Evolutionary conservation across 2,329 filamentous ascomycete species (phyloP).

Genomic region (Xylariaceae sp.): DNA sequence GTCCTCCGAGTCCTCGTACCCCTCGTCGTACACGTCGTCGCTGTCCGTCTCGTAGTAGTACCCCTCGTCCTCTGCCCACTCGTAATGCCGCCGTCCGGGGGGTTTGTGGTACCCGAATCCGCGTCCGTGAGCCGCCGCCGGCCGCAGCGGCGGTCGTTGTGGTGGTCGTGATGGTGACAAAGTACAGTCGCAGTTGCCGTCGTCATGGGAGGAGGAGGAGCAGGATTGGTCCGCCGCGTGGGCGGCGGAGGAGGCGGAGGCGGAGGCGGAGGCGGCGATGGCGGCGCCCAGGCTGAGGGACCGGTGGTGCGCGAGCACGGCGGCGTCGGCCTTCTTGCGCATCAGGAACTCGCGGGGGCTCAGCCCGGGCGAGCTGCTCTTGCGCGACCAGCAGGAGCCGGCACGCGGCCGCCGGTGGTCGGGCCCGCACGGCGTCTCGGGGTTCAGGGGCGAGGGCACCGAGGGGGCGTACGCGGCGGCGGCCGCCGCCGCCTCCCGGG

Average conservation of each 20-base stretch:
- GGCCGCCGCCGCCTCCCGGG: too few relatives aligned
- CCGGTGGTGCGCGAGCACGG: too few relatives aligned
- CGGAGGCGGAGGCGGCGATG: too few relatives aligned
- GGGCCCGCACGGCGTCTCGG: background rate
- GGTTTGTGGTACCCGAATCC: too few relatives aligned
- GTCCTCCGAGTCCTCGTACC: background rate
- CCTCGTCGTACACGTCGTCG: background rate
- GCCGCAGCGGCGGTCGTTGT: too few relatives aligned
- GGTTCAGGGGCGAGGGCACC: constrained; percentile 17
- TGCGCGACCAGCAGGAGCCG: constrained; percentile 6
- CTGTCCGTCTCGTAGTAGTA: background rate
- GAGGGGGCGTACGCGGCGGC: constrained; percentile 7
- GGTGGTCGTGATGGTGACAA: too few relatives aligned
- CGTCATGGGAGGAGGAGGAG: too few relatives aligned
- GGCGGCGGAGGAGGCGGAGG: too few relatives aligned
- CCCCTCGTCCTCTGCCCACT: background rate
- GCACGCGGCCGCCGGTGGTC: background rate
- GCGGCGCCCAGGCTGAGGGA: too few relatives aligned
- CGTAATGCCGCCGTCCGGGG: too few relatives aligned
- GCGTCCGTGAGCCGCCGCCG: background rate
- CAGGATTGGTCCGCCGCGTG: too few relatives aligned
- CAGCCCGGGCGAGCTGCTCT: constrained; percentile 14
- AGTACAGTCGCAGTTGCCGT: too few relatives aligned
- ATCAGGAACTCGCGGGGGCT: constrained; percentile 35
- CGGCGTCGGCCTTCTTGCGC: constrained; percentile 33